These are phyloP conservation scores for Penicillium turbatum DNA, from an alignment of 495 filamentous ascomycete species.

Conservation along the genomic window DNA sequence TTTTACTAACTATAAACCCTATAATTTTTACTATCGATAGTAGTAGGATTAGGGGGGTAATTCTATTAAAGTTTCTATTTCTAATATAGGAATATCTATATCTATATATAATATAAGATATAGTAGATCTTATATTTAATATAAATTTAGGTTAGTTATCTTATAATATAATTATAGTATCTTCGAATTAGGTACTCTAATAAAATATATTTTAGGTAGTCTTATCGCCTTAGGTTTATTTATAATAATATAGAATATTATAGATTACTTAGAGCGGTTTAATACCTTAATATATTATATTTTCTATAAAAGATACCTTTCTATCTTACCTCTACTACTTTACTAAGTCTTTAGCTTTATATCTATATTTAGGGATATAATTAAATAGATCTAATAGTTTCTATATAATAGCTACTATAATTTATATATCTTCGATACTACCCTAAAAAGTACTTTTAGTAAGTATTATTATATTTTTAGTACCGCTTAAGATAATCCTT, in stretches of 20 bases:
- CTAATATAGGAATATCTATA: slow-evolving; percentile 29
- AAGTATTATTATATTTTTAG: slow-evolving; percentile 24
- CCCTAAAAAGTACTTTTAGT: slow-evolving; percentile 25
- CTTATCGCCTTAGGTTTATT: slow-evolving; percentile 28
- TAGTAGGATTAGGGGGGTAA: slow-evolving; percentile 29
- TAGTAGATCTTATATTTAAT: slow-evolving; percentile 32
- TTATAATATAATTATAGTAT: not conserved
- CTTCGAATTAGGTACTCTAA: not conserved
- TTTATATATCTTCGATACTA: slow-evolving; percentile 19
- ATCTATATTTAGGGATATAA: slow-evolving; percentile 15
- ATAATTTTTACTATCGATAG: slow-evolving; percentile 35
- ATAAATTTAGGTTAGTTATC: slow-evolving; percentile 23
- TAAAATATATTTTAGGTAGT: slow-evolving; percentile 17
- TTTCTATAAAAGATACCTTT: slow-evolving; percentile 18
- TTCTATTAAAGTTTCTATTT: slow-evolving; percentile 31
- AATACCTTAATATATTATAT: slow-evolving; percentile 25
- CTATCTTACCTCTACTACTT: slow-evolving; percentile 6
- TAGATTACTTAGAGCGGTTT: slow-evolving; percentile 21
- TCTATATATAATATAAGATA: slow-evolving; percentile 21
- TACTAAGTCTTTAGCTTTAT: slow-evolving; percentile 5
- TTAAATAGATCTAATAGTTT: slow-evolving; percentile 21
- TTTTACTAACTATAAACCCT: slow-evolving; percentile 31
- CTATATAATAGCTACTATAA: slow-evolving; percentile 30
- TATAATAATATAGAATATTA: slow-evolving; percentile 19
- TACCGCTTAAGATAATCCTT: not conserved